These are phyloP conservation scores for Pseudopithomyces chartarum DNA, from an alignment of 2,329 filamentous ascomycete species.

Conservation along the genomic window DNA sequence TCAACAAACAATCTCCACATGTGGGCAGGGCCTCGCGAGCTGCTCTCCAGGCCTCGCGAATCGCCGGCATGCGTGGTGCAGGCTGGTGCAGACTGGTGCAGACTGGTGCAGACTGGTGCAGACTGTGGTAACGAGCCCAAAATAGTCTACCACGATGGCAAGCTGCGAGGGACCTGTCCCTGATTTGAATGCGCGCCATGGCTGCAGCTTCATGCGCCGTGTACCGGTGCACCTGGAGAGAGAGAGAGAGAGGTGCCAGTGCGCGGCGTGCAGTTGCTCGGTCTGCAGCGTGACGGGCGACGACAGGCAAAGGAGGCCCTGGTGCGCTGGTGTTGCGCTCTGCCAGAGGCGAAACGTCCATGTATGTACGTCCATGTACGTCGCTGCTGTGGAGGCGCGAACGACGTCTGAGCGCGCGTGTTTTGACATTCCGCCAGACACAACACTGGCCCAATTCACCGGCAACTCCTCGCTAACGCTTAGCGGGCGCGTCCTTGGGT, in stretches of 20 bases:
- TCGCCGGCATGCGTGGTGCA: conserved; percentile 29
- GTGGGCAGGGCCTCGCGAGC: not conserved
- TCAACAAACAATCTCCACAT: conserved; percentile 45
- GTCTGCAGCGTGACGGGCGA: not conserved
- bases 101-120: conserved; percentile 24
- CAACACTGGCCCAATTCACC: conserved; percentile 30
- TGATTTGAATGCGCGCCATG: conserved; percentile 20
- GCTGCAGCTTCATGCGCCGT: not conserved
- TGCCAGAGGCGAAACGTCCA: not conserved
- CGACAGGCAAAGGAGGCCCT: conserved; percentile 3
- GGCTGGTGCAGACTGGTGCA: conserved; percentile 24
- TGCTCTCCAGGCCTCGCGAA: conserved; percentile 40
- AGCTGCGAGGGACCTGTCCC: conserved; percentile 34
- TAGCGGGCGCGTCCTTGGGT: conserved; percentile 31
- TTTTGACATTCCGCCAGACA: conserved; percentile 31
- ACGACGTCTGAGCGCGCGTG: conserved; percentile 10
- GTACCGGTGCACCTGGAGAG: not conserved
- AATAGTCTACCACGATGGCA: conserved; percentile 36
- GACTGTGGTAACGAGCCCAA: conserved; percentile 31
- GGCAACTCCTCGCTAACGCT: conserved; percentile 38
- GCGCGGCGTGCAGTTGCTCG: not conserved
- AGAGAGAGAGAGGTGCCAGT: not conserved
- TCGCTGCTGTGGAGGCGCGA: not conserved
- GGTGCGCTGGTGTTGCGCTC: too few species aligned
- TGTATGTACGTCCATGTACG: not conserved